A percentile compares a stretch with the other conserved stretches of the same genome.
Conservation (phyloP, 1,139 yeast genomes). For the Pichiaceae sp. region DNA sequence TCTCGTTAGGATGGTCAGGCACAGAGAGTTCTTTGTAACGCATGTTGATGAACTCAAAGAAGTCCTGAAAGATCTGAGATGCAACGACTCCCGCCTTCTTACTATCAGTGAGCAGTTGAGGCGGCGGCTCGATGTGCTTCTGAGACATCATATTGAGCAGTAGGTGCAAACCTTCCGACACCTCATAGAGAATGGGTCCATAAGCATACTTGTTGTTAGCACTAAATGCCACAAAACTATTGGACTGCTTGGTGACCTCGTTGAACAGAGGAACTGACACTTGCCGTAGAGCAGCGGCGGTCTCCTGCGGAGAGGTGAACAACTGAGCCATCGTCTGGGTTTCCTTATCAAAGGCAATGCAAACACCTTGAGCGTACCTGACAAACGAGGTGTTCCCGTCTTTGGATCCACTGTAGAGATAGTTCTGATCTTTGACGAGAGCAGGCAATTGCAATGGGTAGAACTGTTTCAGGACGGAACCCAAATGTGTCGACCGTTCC, state of each 20-base stretch:
- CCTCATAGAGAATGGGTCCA: conserved; percentile 37
- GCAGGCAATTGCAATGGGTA: conserved; percentile 11
- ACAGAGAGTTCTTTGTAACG: conserved; percentile 30
- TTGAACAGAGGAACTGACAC: conserved; percentile 43
- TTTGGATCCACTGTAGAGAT: conserved; percentile 20
- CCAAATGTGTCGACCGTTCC: conserved; percentile 15
- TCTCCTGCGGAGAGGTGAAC: conserved; percentile 10
- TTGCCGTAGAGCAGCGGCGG: conserved; percentile 41
- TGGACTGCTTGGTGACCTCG: conserved; percentile 25
- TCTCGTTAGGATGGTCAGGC: conserved; percentile 14
- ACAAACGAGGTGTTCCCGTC: conserved; percentile 38
- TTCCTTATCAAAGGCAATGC: conserved; percentile 12
- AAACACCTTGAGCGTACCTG: conserved; percentile 26
- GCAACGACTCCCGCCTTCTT: conserved; percentile 13
- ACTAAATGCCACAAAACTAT: conserved; percentile 27
- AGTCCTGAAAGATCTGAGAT: conserved; percentile 45
- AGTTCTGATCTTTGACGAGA: conserved; percentile 19
- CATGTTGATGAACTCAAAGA: conserved; percentile 45
- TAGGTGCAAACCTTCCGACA: conserved; percentile 28
- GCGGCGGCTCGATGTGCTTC: conserved; percentile 10
- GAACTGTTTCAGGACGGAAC: conserved; percentile 5
- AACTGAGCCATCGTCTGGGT: conserved; percentile 10
- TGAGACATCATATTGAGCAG: conserved; percentile 12
- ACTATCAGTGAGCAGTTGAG: conserved; percentile 7
- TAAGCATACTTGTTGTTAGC: conserved; percentile 29